Evolutionary conservation across 768 basidiomycete species (phyloP), one percentile per base, ranked within the genome.

Genomic region (Chalciporus piperatus): DNA sequence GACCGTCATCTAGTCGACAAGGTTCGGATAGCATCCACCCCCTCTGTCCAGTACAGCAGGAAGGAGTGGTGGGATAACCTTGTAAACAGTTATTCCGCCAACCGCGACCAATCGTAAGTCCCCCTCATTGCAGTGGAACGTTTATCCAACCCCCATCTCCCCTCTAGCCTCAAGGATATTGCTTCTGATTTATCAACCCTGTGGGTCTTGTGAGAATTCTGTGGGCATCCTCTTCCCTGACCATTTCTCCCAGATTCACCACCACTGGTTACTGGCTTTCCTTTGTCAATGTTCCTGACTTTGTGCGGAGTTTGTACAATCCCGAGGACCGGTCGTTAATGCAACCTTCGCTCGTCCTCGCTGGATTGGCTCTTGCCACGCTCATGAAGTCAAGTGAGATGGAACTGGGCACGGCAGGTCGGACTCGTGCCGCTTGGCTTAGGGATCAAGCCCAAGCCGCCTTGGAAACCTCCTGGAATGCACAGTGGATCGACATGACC

Each of bases 381-480:
- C 74, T 92, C 12, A 83, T 89, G 77, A 78, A 79, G 56, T 89
- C 88, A 1, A 89, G 87, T 61, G 81, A 84, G 58, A 61, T 80
- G 38, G 87, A 85, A 59, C 69, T 73, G 13, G 79, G 84, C 8
- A 63, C 67, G 3, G 57, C 61, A 4, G 87, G 88, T 5, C 75
- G 86, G 39, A 67, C 68, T 11, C 75, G 76, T n/a, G 86, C 89
- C 0, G 62, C 83, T 25, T 73, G 74, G 65, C 70, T 87, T 16
- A 77, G 80, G 1, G 75, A 79, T 41, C 72, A 75, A 10, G 88
- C 89, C 0, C 80, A 83, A 55, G 59, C 62, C 1, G 76, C 77
- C 20, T 70, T 87, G 27, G 75, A 82, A 38, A 67, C 70, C 1
- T 79, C 85, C 1, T 76, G 78, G 65, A 71, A 66, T 30, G 62